These are phyloP conservation scores for Linnemannia schmuckeri DNA, from an alignment of 192 early-diverging fungal genomes.

Conservation along the genomic window DNA sequence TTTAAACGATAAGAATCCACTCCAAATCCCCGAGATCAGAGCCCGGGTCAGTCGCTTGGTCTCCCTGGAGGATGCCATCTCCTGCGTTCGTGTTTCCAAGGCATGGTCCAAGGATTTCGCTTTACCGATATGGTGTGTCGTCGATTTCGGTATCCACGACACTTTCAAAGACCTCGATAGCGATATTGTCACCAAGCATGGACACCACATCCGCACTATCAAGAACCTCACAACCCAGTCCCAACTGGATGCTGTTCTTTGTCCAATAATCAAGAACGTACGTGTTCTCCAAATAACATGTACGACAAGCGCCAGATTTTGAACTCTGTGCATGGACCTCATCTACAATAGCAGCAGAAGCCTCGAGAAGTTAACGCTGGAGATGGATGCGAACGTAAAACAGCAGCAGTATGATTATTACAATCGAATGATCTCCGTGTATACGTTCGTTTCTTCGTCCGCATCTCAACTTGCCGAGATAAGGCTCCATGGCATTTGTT, in stretches of 20 bases:
- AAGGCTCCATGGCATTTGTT: background rate
- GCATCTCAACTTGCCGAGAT: background rate
- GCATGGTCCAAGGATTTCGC: constrained; percentile 14
- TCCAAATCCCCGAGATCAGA: constrained; percentile 24
- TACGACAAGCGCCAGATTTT: background rate
- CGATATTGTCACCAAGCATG: no score
- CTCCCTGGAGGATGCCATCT: constrained; percentile 9
- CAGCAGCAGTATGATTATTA: background rate
- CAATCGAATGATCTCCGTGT: background rate
- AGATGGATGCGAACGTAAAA: background rate
- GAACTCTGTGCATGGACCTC: constrained; percentile 12
- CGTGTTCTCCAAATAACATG: background rate
- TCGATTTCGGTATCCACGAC: background rate
- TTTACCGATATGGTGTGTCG: constrained; percentile 4
- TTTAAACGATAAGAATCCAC: background rate
- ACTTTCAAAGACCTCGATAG: no score
- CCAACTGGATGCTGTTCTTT: no score
- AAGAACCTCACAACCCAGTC: no score
- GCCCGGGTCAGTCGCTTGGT: constrained; percentile 5
- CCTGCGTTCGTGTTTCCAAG: constrained; percentile 19
- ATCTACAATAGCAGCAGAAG: constrained; percentile 16
- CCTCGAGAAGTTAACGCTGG: background rate
- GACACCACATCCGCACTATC: no score
- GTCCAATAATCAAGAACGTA: no score
- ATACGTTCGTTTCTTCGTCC: constrained; percentile 3